These are phyloP conservation scores for Diaporthe citri DNA, from an alignment of 2,329 filamentous ascomycete species.

Conservation along the genomic window DNA sequence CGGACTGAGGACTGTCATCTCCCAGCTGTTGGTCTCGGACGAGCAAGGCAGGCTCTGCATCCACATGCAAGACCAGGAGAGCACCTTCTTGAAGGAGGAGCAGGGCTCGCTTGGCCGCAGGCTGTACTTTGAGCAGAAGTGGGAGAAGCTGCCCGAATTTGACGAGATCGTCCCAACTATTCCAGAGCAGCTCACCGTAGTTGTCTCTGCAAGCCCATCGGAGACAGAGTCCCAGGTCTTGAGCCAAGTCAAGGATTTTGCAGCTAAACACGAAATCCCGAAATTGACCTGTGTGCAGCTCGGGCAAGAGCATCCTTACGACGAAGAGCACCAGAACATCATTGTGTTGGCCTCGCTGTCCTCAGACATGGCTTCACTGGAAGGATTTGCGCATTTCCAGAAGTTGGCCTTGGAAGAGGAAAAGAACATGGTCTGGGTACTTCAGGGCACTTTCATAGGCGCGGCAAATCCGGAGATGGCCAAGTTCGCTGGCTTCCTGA, in stretches of 20 bases:
- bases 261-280: too few relatives aligned
- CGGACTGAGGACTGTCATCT: not conserved
- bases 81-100: constrained; percentile 16
- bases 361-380: not conserved
- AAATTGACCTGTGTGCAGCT: not conserved
- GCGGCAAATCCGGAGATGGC: constrained; percentile 6
- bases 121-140: constrained; percentile 10
- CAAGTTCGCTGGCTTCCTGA: not conserved
- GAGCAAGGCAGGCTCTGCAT: constrained; percentile 16
- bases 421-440: constrained; percentile 21
- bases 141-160: not conserved
- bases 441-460: not conserved
- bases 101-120: constrained; percentile 16
- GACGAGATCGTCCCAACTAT: not conserved
- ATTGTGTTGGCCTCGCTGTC: not conserved
- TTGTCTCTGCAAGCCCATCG: not conserved
- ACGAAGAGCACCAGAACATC: not conserved
- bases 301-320: not conserved
- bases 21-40: constrained; percentile 4
- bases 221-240: not conserved
- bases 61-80: constrained; percentile 23
- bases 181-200: not conserved
- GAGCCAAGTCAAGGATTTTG: not conserved
- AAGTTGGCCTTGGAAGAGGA: constrained; percentile 15
- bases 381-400: not conserved